Evolutionary conservation across 2,329 filamentous ascomycete genomes (phyloP), one percentile per base, ranked within the genome.

Genomic region (Trichoderma guizhouense): DNA sequence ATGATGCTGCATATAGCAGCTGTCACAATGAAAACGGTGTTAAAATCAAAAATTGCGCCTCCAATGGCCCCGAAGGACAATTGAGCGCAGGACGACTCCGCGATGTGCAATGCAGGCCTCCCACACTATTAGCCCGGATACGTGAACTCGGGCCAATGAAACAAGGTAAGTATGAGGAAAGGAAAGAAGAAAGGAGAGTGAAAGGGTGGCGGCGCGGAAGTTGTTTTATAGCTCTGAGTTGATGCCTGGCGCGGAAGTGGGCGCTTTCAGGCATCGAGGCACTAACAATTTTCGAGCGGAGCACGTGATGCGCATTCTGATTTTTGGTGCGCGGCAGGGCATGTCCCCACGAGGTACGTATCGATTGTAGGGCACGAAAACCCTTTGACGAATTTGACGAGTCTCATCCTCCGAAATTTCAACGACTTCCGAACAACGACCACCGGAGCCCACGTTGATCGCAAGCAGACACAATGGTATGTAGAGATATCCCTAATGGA

Each of bases 101-200:
- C 85, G 85, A 77, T 84, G 85, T 87, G 85, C 85, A 86, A 86
- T 87, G 85, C 85, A 87, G 85, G 84, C 82, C 81, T 83, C 80
- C 83, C 82, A 78, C 76, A 78, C 82, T 86, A n/a, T n/a, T n/a
- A n/a, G n/a, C n/a, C n/a, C n/a, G n/a, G n/a, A n/a, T n/a, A n/a
- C n/a, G 81, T 80, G 77, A 76, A 72, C 76, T 80, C 81, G n/a
- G n/a, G n/a, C n/a, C n/a, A n/a, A n/a, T n/a, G 79, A 78, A 82
- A 82, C 82, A 86, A 86, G 84, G 84, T 86, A 86, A 86, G 85
- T 86, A 86, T 86, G 83, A 85, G 83, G 81, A 84, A 80, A 36
- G 34, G 80, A 75, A 78, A 80, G 77, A 74, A 78, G 77, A 68
- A 74, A 79, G 79, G 75, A 73, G 69, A 68, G 57, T 65, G 74